Base-by-base conservation (phyloP, 164 flowering plant species). In the Umbellularia californica region DNA sequence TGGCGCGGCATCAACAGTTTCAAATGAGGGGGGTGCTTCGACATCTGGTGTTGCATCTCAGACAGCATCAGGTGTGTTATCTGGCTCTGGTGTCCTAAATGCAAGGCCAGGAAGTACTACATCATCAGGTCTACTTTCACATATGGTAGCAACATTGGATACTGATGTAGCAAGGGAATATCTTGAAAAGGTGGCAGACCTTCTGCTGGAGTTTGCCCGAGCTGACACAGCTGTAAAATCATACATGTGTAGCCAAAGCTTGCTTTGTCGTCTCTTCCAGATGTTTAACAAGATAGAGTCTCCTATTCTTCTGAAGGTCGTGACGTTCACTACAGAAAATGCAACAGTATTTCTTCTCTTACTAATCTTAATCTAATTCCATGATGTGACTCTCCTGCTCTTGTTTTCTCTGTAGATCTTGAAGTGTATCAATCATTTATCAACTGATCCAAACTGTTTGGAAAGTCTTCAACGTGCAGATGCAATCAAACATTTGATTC, bases 21-120 rank as follows among this genome's bases (percentile, higher is more conserved):
- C 87, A 51, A 88, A 74, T 82, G 97, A 94, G 19, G 96, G 88
- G 75, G 84, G 83, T 72, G 85, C 90, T 74, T 89, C 93, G 25
- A 84, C 91, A 62, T 89, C 92, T 82, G 98, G 97, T 28, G 77
- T 87, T 81, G 93, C 85, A 71, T 96, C 97, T 73, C 97, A 91
- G 81, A 90, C 91, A 23, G 90, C 94, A 76, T 96, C 97, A 23
- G 97, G 98, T 51, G 94, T 96, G 71, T 85, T 94, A 51, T 96
- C 99, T 83, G 99, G 98, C 78, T 94, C 99, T 3, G 99, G 98
- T 64, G 97, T 96, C 78, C 75, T 96, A 80, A 94, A 94, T 85
- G 98, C 99, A 75, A 91, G 97, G 83, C 91, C 97, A 41, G 99
- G 97, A 75, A 96, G 99, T 86, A 88, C 98, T 50, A 79, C 98